Conservation (phyloP, 2,329 filamentous ascomycete species). For the Diaporthe nobilis region DNA sequence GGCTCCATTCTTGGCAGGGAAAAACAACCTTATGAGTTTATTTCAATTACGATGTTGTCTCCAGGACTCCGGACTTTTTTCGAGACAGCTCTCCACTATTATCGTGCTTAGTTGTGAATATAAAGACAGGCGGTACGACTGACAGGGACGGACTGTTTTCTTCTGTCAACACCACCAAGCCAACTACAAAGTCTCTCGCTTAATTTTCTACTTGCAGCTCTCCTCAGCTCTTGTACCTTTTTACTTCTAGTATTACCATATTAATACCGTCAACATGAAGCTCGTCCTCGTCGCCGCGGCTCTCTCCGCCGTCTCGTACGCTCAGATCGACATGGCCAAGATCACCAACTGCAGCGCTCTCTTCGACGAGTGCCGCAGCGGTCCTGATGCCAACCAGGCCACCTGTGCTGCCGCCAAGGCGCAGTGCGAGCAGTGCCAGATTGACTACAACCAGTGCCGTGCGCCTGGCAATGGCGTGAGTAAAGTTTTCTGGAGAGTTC, state of each 20-base stretch:
- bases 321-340: constrained; percentile 22
- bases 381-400: constrained; percentile 9
- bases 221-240: background rate
- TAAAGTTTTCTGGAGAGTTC: background rate
- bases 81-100: constrained; percentile 1
- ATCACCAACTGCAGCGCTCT: constrained; percentile 26
- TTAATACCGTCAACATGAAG: constrained; percentile 26
- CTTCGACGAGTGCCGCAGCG: background rate
- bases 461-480: constrained; percentile 23
- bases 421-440: constrained; percentile 32
- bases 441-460: constrained; percentile 18
- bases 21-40: constrained; percentile 30
- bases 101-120: background rate
- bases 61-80: constrained; percentile 8
- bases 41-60: constrained; percentile 18
- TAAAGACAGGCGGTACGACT: background rate
- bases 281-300: constrained; percentile 21
- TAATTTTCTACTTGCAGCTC: background rate
- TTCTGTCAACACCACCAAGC: background rate
- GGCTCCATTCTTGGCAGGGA: constrained; percentile 13
- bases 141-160: background rate
- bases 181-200: constrained; percentile 4
- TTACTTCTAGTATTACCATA: background rate
- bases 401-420: background rate
- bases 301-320: constrained; percentile 31